These are phyloP conservation scores for Penicillium sclerotigenum DNA, from an alignment of 2,329 filamentous ascomycete species.

Conservation along the genomic window DNA sequence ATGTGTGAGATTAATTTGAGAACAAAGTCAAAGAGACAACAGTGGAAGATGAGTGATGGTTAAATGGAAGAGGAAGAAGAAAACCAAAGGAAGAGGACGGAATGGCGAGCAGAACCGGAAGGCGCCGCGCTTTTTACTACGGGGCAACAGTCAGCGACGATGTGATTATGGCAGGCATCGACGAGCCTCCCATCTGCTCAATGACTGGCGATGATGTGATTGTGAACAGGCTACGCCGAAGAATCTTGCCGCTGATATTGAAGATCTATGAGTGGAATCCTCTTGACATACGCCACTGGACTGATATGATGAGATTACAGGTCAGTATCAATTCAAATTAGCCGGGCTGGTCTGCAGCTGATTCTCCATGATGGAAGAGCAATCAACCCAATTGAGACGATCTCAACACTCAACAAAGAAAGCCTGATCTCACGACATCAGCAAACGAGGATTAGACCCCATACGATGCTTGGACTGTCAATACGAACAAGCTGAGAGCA, in stretches of 20 bases:
- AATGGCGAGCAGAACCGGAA: neutral
- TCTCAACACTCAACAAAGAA: neutral
- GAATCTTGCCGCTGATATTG: neutral
- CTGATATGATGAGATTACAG: neutral
- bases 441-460: neutral
- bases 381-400: neutral
- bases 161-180: neutral
- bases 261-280: neutral
- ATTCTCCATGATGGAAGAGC: neutral
- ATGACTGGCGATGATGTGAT: neutral
- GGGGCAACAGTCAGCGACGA: neutral
- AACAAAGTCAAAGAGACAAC: neutral
- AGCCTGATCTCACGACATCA: neutral
- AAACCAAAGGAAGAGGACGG: no score
- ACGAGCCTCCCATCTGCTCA: neutral
- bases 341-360: neutral
- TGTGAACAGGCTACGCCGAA: neutral
- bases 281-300: neutral
- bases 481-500: neutral
- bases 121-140: neutral
- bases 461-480: neutral
- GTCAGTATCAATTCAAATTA: neutral
- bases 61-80: neutral
- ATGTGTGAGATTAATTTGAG: neutral
- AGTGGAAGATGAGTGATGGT: neutral